phyloP scores from a whole-genome alignment of 2,329 filamentous ascomycete species.

The Colletotrichum acutatum region DNA sequence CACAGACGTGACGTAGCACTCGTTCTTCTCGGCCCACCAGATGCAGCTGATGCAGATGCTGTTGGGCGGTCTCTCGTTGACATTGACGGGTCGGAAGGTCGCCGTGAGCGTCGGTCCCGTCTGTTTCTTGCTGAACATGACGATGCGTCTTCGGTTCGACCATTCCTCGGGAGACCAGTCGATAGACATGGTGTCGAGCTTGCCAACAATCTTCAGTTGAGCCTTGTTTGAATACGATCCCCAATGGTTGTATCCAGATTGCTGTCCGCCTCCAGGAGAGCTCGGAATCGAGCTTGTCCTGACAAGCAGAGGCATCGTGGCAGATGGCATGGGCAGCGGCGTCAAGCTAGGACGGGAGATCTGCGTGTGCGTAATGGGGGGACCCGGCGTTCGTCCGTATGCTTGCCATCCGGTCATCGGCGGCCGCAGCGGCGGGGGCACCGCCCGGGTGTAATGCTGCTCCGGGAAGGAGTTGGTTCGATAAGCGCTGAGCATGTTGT shows the following conservation, averaged over 20 bases:
- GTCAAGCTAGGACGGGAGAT: constrained; percentile 60
- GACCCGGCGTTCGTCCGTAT: constrained; percentile 48
- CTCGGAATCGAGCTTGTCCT: constrained; percentile 66
- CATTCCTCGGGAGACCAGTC: constrained; percentile 87
- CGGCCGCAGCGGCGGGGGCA: constrained; percentile 49
- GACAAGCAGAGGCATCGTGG: constrained; percentile 60
- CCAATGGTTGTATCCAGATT: constrained; percentile 77
- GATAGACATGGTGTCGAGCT: constrained; percentile 85
- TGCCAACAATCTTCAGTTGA: constrained; percentile 83
- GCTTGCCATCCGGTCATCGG: constrained; percentile 54
- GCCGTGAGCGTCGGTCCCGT: constrained; percentile 83
- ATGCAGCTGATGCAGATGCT: constrained; percentile 98
- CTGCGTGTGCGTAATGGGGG: constrained; percentile 54
- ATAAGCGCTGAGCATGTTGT: constrained; percentile 67
- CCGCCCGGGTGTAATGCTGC: constrained; percentile 52
- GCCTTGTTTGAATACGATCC: constrained; percentile 87
- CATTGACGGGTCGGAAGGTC: constrained; percentile 81
- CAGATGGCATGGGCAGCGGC: constrained; percentile 59
- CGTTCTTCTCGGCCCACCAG: constrained; percentile 90
- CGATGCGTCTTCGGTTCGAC: constrained; percentile 81
- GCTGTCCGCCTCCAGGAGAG: constrained; percentile 48
- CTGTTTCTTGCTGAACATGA: constrained; percentile 88
- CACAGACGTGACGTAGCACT: constrained; percentile 95
- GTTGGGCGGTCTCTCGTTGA: constrained; percentile 82
- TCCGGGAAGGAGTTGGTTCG: constrained; percentile 63